A percentile compares a stretch with the other conserved stretches of the same genome.
phyloP scores from a whole-genome alignment of 2,329 filamentous ascomycete species.

The Colletotrichum shisoi region DNA sequence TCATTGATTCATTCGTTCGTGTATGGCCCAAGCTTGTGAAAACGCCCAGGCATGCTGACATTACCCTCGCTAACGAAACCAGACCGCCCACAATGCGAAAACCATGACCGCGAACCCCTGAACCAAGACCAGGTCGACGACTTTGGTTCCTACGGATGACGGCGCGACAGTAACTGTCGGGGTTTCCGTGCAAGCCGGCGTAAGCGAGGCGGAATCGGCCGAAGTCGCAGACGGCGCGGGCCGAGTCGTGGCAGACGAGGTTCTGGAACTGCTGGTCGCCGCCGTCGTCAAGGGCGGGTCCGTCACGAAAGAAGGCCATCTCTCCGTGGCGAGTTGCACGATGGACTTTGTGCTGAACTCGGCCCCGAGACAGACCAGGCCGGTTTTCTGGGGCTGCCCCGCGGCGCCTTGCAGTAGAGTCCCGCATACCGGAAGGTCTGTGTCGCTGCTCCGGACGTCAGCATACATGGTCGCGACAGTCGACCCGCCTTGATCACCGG shows the following conservation, averaged over 20 bases:
- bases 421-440: background rate
- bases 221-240: background rate
- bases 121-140: background rate
- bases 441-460: background rate
- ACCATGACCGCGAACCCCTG: background rate
- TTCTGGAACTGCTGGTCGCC: background rate
- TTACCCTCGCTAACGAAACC: background rate
- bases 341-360: slow-evolving; percentile 10
- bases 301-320: background rate
- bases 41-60: background rate
- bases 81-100: background rate
- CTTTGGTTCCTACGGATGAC: background rate
- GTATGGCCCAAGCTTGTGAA: background rate
- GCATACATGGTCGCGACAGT: background rate
- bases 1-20: background rate
- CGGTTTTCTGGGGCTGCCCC: background rate
- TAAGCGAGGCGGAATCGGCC: background rate
- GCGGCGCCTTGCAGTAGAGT: slow-evolving; percentile 6
- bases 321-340: background rate
- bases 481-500: background rate
- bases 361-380: slow-evolving; percentile 8
- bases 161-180: background rate
- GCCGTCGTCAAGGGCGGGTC: background rate
- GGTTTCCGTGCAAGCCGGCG: background rate
- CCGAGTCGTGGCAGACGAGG: background rate